phyloP scores from a whole-genome alignment of 179 eudicot species.

The Gypsophila paniculata region DNA sequence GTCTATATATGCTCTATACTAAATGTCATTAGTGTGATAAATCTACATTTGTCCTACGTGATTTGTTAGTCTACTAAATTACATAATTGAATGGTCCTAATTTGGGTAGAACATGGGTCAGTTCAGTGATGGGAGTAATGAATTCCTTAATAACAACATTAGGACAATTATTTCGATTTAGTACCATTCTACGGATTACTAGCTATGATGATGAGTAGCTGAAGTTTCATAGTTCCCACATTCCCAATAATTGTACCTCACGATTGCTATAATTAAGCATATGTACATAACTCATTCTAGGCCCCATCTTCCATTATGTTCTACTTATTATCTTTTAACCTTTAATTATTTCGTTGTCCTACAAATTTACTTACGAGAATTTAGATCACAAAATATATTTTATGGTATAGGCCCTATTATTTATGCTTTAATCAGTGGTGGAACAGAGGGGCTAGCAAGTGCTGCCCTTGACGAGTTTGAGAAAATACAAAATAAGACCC shows the following conservation, averaged over 20 bases:
- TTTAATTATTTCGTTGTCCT: slow-evolving; percentile 18
- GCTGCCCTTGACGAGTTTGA: too few species aligned
- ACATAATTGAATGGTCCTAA: not conserved
- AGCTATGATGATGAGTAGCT: slow-evolving; percentile 13
- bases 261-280: slow-evolving; percentile 19
- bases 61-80: not conserved
- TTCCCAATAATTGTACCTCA: slow-evolving; percentile 25
- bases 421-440: too few species aligned
- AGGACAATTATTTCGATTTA: slow-evolving; percentile 21
- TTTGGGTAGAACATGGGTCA: not conserved
- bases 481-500: too few species aligned
- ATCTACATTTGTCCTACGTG: slow-evolving; percentile 1
- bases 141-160: slow-evolving; percentile 8
- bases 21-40: not conserved
- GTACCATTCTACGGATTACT: slow-evolving; percentile 5
- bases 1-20: too few species aligned
- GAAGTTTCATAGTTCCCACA: slow-evolving; percentile 23
- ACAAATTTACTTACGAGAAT: slow-evolving; percentile 1
- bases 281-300: slow-evolving; percentile 8
- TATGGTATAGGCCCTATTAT: not conserved
- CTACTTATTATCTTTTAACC: slow-evolving; percentile 17
- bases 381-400: not conserved
- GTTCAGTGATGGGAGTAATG: slow-evolving; percentile 6
- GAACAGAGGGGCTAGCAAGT: too few species aligned
- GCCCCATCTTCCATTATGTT: slow-evolving; percentile 6